These are phyloP conservation scores for Symbiodinium natans DNA, from an alignment of 73 alveolate species.

Conservation along the genomic window DNA sequence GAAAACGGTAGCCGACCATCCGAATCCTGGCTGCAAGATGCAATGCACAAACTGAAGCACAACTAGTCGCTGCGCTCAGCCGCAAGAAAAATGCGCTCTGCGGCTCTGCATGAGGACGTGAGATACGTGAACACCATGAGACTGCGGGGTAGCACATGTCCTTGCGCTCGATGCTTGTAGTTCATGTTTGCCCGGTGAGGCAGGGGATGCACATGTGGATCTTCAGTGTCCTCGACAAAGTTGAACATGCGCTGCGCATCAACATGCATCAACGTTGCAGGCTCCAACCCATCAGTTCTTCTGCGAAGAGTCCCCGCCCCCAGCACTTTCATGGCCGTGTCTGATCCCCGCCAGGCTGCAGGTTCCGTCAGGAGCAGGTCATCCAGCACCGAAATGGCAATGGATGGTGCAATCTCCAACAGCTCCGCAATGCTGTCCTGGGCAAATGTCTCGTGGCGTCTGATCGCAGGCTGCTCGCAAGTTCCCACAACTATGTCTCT, in stretches of 20 bases:
- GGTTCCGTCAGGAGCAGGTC: slow-evolving; percentile 70
- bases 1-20: slow-evolving; percentile 83
- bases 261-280: no score
- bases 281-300: no score
- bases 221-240: slow-evolving; percentile 60
- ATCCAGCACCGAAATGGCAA: slow-evolving; percentile 43
- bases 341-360: not conserved
- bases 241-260: no score
- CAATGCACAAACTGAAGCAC: not conserved
- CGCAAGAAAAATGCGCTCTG: no score
- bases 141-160: not conserved
- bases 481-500: no score
- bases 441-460: no score
- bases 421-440: slow-evolving; percentile 85
- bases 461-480: no score
- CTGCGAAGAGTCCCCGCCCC: no score
- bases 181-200: slow-evolving; percentile 86
- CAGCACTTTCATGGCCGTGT: no score
- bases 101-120: not conserved
- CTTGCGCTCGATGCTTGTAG: slow-evolving; percentile 88
- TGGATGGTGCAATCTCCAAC: slow-evolving; percentile 68
- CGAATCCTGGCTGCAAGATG: slow-evolving; percentile 30
- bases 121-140: not conserved
- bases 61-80: no score
- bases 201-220: slow-evolving; percentile 73